Evolutionary conservation across 495 filamentous ascomycete species (phyloP).

Genomic region (Aspergillus funiculosus): DNA sequence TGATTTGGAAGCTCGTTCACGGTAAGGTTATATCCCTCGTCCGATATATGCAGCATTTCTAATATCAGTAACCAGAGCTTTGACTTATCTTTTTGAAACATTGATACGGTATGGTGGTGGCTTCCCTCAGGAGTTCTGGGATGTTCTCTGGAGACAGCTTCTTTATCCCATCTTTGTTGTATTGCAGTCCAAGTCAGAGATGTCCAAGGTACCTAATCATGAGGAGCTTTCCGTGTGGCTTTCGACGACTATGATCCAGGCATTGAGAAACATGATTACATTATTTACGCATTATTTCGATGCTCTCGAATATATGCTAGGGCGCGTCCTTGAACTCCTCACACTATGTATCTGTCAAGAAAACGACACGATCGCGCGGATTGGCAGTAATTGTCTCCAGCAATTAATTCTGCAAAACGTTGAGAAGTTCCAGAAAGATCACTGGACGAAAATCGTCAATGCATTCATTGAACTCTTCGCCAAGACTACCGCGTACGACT

Average conservation of each 20-base stretch:
- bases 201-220: conserved; percentile 86
- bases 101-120: conserved; percentile 83
- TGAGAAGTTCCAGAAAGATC: conserved; percentile 73
- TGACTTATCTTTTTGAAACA: conserved; percentile 93
- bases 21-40: conserved; percentile 26
- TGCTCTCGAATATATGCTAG: conserved; percentile 91
- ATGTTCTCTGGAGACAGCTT: conserved; percentile 93
- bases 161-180: conserved; percentile 99
- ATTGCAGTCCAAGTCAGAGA: conserved; percentile 88
- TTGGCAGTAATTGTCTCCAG: conserved; percentile 96
- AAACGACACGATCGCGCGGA: conserved; percentile 96
- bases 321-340: conserved; percentile 86
- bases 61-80: conserved; percentile 50
- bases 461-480: conserved; percentile 94
- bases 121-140: conserved; percentile 95
- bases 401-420: conserved; percentile 95
- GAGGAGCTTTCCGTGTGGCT: conserved; percentile 99
- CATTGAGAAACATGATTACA: conserved; percentile 93
- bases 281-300: conserved; percentile 99
- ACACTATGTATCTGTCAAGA: conserved; percentile 97
- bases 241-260: conserved; percentile 99
- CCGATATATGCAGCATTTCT: background rate
- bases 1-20: conserved; percentile 91
- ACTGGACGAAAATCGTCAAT: conserved; percentile 91
- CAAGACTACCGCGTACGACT: conserved; percentile 85